Evolutionary conservation across 2,329 filamentous ascomycete genomes (phyloP), one percentile per base, ranked within the genome.

Genomic region (Diplodia scrobiculata): DNA sequence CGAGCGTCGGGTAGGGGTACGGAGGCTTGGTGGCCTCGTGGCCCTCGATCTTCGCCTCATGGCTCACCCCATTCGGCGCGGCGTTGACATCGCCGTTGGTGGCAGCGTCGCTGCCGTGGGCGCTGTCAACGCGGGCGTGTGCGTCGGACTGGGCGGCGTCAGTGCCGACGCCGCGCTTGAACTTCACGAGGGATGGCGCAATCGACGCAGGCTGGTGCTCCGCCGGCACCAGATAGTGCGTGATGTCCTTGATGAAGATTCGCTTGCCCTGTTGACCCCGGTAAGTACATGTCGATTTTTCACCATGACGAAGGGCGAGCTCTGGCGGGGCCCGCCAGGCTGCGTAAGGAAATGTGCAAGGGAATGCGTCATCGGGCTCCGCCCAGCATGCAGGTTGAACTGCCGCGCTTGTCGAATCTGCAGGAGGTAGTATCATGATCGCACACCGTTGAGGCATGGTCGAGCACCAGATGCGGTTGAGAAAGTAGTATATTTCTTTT

Each of bases 181-280:
- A 80, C 72, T 79, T 78, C 60, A 79, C 74, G 60, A 97, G 83
- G n/a, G 92, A 97, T 2, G 91, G 90, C 10, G 91, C 92, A 68
- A 95, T 87, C 58, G 82, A 83, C 60, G 91, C 86, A 14, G 85
- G 82, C 72, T 89, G 85, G 54, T 84, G 83, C 69, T 90, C 82
- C 3, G 91, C 91, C 5, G 92, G 90, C 69, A 96, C 83, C 70
- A 97, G 84, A 78, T 98, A 98, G 79, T 97, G 90, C 66, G 91
- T 89, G 81, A 98, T 99, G 78, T 98, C 95, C 79, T 99, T 99
- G 85, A 99, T 95, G 81, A 98, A 97, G 72, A 96, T 82, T 72
- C 94, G 91, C 82, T 96, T 97, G 73, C 88, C 90, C 91, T 96
- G 71, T 68, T 36, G 72, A 66, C 17, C 74, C 71, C 75, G 81